Base-by-base conservation (phyloP, 768 basidiomycete species). In the Sporobolomyces pararoseus region DNA sequence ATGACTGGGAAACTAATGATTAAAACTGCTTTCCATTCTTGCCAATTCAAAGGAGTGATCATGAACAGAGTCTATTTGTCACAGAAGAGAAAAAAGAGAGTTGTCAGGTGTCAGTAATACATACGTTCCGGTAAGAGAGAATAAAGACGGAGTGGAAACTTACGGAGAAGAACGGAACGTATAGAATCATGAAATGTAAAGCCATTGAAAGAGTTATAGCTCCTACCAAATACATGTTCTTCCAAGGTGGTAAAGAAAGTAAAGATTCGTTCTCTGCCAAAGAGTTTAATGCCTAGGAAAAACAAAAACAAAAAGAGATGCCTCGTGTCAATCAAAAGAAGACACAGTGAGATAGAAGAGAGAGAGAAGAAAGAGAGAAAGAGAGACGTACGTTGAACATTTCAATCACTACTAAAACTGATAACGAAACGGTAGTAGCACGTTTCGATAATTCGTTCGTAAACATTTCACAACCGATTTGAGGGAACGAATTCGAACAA, bases 211-310 rank as follows among this genome's bases (percentile, higher is more conserved):
- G 81, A 21, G 87, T 79, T 77, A 97, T 90, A 35, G 92, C 91
- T 23, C 80, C 91, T 47, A 95, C 90, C 23, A 98, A 86, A 84
- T 88, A 97, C 66, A 86, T 87, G 80, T 99, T 99, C 81, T 87
- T 88, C 95, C 95, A 99, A 29, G 96, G 79, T 4, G 95, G 95
- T 51, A 99, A 82, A 37, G 85, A 84, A 59, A 99, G 81, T 69
- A 99, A 81, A 70, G 89, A 91, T 82, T 97, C 95, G 80, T 96
- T 97, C 81, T 99, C 95, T 25, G 92, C 95, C 29, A 99, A 83
- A 65, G 94, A 97, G 81, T 98, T 98, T 29, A 74, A 49, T 1
- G 73, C 72, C 71, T 72, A 34, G 21, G 4, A 17, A 58, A 75
- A 79, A 16, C 0, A 12, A 47, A 12, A 23, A 47, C 46, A 21